Conservation (phyloP, 176 grass and related monocot species). For the Bolboschoenus planiculmis region DNA sequence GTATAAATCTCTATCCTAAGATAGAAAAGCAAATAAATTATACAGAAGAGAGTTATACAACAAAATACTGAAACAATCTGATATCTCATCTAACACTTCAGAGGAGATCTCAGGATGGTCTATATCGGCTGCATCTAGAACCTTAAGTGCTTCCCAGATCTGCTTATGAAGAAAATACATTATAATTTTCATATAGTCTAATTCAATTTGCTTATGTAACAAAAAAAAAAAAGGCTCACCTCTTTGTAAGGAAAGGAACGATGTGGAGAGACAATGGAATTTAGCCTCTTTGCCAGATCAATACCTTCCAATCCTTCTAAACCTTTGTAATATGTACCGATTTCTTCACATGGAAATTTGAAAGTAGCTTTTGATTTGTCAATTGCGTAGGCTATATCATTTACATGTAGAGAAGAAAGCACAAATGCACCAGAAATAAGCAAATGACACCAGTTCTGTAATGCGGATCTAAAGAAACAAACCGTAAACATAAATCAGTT, state of each 20-base stretch:
- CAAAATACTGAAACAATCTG: background rate
- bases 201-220: background rate
- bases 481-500: background rate
- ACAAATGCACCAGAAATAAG: conserved; percentile 13
- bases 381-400: conserved; percentile 19
- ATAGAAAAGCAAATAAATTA: background rate
- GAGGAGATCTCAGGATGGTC: conserved; percentile 44
- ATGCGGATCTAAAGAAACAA: conserved; percentile 9
- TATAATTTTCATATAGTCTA: background rate
- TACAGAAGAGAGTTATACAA: background rate
- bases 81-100: conserved; percentile 42
- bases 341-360: conserved; percentile 19
- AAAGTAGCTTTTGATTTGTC: background rate
- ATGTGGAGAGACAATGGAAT: conserved; percentile 28
- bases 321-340: conserved; percentile 10
- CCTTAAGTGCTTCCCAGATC: conserved; percentile 70
- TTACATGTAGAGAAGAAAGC: conserved; percentile 4
- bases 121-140: conserved; percentile 61
- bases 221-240: background rate
- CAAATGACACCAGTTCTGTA: conserved; percentile 14
- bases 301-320: conserved; percentile 24
- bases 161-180: background rate
- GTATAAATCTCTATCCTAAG: conserved; percentile 72
- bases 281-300: conserved; percentile 13
- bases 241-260: conserved; percentile 22